These are phyloP conservation scores for Buxus sempervirens DNA, from an alignment of 164 flowering plant species.

Conservation along the genomic window DNA sequence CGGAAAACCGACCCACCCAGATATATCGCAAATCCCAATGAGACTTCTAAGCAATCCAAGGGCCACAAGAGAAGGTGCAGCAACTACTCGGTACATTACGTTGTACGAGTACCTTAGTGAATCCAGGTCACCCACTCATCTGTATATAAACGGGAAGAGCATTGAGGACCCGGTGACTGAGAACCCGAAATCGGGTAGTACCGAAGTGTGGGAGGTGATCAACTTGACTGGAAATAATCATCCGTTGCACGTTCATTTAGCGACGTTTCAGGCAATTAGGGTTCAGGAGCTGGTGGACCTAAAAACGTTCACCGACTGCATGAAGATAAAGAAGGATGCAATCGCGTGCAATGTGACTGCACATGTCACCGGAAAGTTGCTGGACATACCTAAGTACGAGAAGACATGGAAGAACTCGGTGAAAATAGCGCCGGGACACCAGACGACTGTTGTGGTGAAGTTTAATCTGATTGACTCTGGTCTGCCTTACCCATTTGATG, in stretches of 20 bases:
- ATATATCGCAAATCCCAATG: conserved; percentile 4
- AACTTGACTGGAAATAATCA: conserved; percentile 16
- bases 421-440: conserved; percentile 15
- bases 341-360: neutral
- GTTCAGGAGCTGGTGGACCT: conserved; percentile 1
- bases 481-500: conserved; percentile 16
- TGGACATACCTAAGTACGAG: conserved; percentile 3
- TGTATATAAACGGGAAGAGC: conserved; percentile 11
- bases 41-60: neutral
- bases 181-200: conserved; percentile 9
- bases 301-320: conserved; percentile 9
- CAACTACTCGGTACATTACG: conserved; percentile 14
- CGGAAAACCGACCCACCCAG: neutral
- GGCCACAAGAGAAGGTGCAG: neutral
- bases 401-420: conserved; percentile 14
- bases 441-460: conserved; percentile 5
- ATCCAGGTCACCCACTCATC: conserved; percentile 10
- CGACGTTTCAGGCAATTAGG: conserved; percentile 1
- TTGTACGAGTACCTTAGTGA: conserved; percentile 14
- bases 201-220: conserved; percentile 18
- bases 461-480: conserved; percentile 1
- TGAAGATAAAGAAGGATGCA: conserved; percentile 11
- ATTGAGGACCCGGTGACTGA: conserved; percentile 17
- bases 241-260: conserved; percentile 19
- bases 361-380: neutral